A percentile compares a stretch with the other conserved stretches of the same genome.
These are phyloP conservation scores for Heritiera fomes DNA, from an alignment of 345 rosid species.

Conservation along the genomic window DNA sequence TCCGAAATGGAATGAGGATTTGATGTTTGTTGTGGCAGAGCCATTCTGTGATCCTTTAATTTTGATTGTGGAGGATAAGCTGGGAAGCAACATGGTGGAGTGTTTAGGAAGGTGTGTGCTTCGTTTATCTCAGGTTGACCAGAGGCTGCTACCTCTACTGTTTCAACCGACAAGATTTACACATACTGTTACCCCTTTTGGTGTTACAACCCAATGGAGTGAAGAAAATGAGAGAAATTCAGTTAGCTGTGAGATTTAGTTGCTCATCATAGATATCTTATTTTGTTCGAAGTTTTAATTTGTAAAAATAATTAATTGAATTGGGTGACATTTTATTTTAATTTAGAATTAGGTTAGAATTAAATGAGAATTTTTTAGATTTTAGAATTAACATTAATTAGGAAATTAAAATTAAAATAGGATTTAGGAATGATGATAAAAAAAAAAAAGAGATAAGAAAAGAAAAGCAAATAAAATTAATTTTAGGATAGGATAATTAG, in stretches of 20 bases:
- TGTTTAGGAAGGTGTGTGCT: background rate
- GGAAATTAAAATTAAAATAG: too few species aligned
- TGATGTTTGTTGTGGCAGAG: conserved; percentile 54
- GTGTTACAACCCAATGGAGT: conserved; percentile 38
- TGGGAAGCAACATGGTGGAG: conserved; percentile 10
- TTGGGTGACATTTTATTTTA: too few species aligned
- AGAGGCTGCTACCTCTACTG: conserved; percentile 23
- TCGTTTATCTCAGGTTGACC: background rate
- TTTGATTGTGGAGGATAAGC: conserved; percentile 39
- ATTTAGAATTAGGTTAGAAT: too few species aligned
- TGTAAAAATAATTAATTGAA: too few species aligned
- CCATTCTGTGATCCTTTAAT: conserved; percentile 45
- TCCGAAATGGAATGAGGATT: conserved; percentile 55
- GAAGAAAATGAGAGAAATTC: conserved; percentile 54
- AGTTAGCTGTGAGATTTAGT: conserved; percentile 44
- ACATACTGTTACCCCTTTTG: conserved; percentile 43
- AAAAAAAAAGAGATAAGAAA: too few species aligned
- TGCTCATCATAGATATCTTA: too few species aligned
- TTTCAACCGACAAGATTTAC: conserved; percentile 41
- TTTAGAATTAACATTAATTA: too few species aligned
- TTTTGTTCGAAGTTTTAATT: too few species aligned
- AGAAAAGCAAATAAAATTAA: too few species aligned
- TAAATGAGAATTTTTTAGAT: too few species aligned
- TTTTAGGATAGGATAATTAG: too few species aligned
- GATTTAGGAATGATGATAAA: too few species aligned